Percentiles rank a stretch among this genome's conserved stretches.
These are phyloP conservation scores for Colletotrichum sp. DNA, from an alignment of 2,329 filamentous ascomycete species.

Conservation along the genomic window DNA sequence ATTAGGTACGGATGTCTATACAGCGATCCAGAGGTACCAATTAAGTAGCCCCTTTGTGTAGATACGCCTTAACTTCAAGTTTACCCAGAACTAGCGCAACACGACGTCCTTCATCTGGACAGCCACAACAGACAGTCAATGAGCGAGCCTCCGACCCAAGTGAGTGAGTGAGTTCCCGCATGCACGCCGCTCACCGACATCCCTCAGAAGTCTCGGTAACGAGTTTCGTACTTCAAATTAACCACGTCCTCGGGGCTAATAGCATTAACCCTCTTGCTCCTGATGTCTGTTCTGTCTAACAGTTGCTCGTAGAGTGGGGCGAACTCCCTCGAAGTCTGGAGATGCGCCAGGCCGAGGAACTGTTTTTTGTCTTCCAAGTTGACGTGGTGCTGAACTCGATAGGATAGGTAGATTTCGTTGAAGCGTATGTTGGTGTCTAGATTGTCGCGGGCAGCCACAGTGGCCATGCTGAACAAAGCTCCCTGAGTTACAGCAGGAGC, in stretches of 20 bases:
- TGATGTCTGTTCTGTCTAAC: constrained; percentile 6
- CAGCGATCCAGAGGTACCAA: neutral
- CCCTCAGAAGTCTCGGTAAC: neutral
- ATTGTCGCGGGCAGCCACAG: constrained; percentile 32
- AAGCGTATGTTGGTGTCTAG: constrained; percentile 38
- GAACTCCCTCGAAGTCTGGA: neutral
- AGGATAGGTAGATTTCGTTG: constrained; percentile 41
- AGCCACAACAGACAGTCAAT: too few relatives aligned
- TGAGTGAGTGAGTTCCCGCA: neutral
- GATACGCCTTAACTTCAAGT: neutral
- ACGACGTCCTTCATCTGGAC: too few relatives aligned
- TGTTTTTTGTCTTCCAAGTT: neutral
- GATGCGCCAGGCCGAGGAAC: constrained; percentile 2
- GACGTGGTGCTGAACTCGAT: constrained; percentile 30
- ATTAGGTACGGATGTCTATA: neutral
- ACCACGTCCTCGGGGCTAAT: neutral
- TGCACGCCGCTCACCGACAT: fast-evolving
- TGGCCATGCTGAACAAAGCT: constrained; percentile 38
- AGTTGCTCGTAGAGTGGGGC: constrained; percentile 6
- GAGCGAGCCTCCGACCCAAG: fast-evolving
- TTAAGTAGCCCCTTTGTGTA: neutral
- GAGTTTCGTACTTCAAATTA: neutral
- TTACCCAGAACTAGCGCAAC: neutral
- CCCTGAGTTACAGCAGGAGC: constrained; percentile 37
- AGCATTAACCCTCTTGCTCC: neutral